Evolutionary conservation across 1,284 basidiomycete species (phyloP), one percentile per base, ranked within the genome.

Genomic region (Fomitopsis pinicola): DNA sequence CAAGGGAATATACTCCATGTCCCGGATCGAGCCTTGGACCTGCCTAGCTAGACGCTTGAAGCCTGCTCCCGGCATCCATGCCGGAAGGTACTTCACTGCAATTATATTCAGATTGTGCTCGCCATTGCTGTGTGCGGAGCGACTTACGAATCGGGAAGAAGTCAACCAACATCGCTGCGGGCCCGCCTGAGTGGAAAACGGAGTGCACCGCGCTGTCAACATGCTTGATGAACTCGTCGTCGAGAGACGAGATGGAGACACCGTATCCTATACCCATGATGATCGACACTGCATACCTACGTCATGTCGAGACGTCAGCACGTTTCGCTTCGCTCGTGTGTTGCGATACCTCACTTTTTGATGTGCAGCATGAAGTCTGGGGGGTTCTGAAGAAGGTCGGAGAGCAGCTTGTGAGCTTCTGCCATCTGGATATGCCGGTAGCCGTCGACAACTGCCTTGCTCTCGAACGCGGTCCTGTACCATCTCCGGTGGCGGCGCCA

Each of bases 1-100:
- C 64, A 80, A 84, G 0, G 83, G 84, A 22, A 78, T 68, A 61
- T 81, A 76, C 72, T 52, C 33, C 46, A 50, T 42, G 22, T 42
- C 30, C 6, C 45, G 35, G 33, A 52, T 35, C 6, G 38, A 33
- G 17, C 42, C 35, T n/a, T 26, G 58, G 26, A 33, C 38, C 36
- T 53, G n/a, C 6, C 17, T 9, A 2, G 58, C 58, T 5, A 38
- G n/a, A 8, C 38, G 35, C 54, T 67, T 62, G 55, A 66, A 66
- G 15, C 60, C 61, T 1, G 69, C 61, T 2, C 69, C 69, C 4
- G 69, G 70, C 19, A 70, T 53, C 70, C 70, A 71, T 4, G 46
- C 36, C 1, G 69, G 69, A 7, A 70, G 59, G 45, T 66, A 55
- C 45, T 60, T 55, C n/a, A 69, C 40, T 60, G 45, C 12, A 38